These are phyloP conservation scores for Vinca major DNA, from an alignment of 305 asterid genomes.

Conservation along the genomic window DNA sequence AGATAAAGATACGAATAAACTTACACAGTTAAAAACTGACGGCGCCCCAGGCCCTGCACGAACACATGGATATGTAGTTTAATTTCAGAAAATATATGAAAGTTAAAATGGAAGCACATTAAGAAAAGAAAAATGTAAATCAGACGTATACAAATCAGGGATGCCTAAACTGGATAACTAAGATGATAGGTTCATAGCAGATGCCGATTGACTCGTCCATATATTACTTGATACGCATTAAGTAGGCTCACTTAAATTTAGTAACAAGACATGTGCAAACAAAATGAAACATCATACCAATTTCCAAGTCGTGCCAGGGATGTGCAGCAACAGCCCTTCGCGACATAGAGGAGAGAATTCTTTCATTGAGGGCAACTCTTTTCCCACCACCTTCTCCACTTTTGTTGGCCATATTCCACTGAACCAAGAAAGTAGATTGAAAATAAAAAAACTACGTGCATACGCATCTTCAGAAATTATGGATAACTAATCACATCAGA, in stretches of 20 bases:
- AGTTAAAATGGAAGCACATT: background rate
- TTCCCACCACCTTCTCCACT: conserved; percentile 22
- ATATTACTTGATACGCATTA: background rate
- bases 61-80: background rate
- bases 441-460: background rate
- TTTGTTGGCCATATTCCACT: conserved; percentile 38
- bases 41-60: conserved; percentile 93
- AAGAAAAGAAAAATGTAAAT: background rate
- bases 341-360: conserved; percentile 75
- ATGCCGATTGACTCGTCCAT: background rate
- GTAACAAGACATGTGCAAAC: background rate
- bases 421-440: background rate
- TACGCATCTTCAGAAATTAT: background rate
- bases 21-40: conserved; percentile 66
- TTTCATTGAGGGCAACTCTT: conserved; percentile 48
- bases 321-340: conserved; percentile 70
- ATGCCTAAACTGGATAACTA: background rate
- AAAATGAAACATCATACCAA: conserved; percentile 13
- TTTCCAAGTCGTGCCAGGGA: conserved; percentile 94
- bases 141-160: too few species aligned
- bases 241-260: background rate
- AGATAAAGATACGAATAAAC: conserved; percentile 23
- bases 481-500: background rate
- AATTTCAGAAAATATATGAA: background rate
- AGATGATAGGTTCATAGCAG: background rate